A percentile compares a stretch with the other conserved stretches of the same genome.
Conservation (phyloP, 164 flowering plant genomes). For the Buxus sempervirens region DNA sequence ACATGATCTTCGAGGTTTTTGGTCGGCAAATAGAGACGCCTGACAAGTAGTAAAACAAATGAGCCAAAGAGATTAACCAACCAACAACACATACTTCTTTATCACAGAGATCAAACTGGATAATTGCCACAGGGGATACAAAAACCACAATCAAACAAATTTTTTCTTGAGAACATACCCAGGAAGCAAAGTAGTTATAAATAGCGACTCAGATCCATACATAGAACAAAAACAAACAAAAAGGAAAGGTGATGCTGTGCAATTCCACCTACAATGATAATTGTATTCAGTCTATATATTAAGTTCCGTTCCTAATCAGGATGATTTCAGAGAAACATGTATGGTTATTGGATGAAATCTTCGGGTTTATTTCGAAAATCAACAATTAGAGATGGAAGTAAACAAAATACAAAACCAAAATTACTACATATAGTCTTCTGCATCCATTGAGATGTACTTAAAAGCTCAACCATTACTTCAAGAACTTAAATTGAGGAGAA, state of each 20-base stretch:
- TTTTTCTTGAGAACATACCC: neutral
- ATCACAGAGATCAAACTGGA: neutral
- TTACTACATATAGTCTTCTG: too few species aligned
- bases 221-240: neutral
- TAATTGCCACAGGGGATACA: neutral
- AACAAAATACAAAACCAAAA: too few species aligned
- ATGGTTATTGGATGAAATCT: too few species aligned
- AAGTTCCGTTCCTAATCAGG: too few species aligned
- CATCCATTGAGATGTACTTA: too few species aligned
- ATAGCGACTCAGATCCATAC: neutral
- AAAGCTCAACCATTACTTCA: too few species aligned
- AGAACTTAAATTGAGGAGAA: too few species aligned
- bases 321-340: too few species aligned
- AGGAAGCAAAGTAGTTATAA: neutral
- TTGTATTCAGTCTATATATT: too few species aligned
- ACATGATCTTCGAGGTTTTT: conserved; percentile 43
- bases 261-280: too few species aligned
- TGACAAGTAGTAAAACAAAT: conserved; percentile 21
- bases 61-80: neutral
- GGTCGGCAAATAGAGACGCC: conserved; percentile 41
- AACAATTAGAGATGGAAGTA: too few species aligned
- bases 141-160: neutral
- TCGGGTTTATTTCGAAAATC: too few species aligned
- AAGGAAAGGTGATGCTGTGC: neutral
- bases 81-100: neutral